Evolutionary conservation across 139 green algal genomes (phyloP).

Genomic region (Volvox africanus): DNA sequence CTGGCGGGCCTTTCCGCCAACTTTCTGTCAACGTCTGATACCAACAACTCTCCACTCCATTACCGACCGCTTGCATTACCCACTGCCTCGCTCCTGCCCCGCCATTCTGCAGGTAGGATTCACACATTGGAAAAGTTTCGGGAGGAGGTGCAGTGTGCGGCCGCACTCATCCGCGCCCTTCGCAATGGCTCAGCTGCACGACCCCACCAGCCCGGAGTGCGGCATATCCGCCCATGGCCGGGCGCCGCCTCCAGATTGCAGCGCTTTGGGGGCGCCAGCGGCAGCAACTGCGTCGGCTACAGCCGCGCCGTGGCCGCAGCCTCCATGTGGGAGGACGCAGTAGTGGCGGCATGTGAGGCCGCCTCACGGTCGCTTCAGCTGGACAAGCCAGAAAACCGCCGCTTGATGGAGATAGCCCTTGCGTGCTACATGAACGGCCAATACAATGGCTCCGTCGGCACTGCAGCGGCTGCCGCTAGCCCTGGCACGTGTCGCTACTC

Average conservation of each 20-base stretch:
- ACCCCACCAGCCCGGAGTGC: neutral
- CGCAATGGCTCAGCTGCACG: neutral
- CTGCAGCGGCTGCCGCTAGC: neutral
- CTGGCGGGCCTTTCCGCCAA: no score
- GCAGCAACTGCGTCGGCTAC: slow-evolving; percentile 14
- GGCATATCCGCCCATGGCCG: neutral
- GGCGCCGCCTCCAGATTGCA: neutral
- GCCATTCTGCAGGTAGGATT: neutral
- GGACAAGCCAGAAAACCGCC: neutral
- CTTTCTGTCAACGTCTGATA: no score
- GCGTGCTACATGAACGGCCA: neutral
- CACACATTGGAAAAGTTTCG: slow-evolving; percentile 24
- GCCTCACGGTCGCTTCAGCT: neutral
- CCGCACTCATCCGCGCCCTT: neutral
- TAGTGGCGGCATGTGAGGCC: neutral
- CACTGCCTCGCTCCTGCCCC: neutral
- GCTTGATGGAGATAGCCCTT: slow-evolving; percentile 2
- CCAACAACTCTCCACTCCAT: no score
- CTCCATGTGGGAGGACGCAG: slow-evolving; percentile 25
- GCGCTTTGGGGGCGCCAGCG: neutral
- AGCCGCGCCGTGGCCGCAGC: slow-evolving; percentile 20
- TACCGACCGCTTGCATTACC: neutral
- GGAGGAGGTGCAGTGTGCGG: neutral
- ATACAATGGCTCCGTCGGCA: neutral
- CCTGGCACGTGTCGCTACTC: neutral